Evolutionary conservation across 345 rosid genomes (phyloP).

Genomic region (Eucalyptus pauciflora): DNA sequence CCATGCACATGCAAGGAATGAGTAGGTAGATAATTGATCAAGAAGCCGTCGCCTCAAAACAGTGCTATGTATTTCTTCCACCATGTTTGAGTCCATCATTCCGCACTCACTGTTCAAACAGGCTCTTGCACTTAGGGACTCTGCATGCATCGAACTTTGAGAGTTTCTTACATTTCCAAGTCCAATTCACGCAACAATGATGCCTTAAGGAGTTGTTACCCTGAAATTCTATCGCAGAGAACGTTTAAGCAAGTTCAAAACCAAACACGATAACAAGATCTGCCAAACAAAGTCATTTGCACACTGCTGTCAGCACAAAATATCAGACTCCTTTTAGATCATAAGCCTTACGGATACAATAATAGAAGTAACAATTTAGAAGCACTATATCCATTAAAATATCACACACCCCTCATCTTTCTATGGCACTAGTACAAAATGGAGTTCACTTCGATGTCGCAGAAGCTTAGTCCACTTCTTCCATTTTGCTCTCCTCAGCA

Average conservation of each 20-base stretch:
- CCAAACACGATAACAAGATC: no score
- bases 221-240: background rate
- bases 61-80: background rate
- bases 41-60: background rate
- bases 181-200: background rate
- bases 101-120: background rate
- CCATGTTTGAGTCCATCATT: background rate
- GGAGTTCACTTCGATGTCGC: background rate
- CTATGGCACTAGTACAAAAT: background rate
- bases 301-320: background rate
- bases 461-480: slow-evolving; percentile 19
- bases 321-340: background rate
- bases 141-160: background rate
- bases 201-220: background rate
- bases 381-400: background rate
- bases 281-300: no score
- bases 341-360: background rate
- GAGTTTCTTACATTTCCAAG: background rate
- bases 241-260: background rate
- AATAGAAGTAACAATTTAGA: background rate
- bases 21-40: no score
- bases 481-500: slow-evolving; percentile 42
- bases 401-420: background rate
- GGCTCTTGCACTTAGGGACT: background rate
- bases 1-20: background rate